Conservation (phyloP, 352 stramenopile species). For the Globisporangium nunn region DNA sequence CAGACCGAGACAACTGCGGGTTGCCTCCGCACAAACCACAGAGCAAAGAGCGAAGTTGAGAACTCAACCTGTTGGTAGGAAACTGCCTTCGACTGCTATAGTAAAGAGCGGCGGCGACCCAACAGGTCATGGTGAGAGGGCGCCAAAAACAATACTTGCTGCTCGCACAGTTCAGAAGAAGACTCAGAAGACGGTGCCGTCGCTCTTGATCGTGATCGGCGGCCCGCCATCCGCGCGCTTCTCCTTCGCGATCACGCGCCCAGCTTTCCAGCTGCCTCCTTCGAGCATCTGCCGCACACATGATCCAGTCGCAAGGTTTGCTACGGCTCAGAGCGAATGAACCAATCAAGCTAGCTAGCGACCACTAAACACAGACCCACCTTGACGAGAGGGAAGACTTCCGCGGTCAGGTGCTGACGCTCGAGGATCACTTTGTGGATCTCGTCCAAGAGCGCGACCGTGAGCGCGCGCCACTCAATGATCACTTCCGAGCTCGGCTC, state of each 20-base stretch:
- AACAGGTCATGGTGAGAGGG: no score
- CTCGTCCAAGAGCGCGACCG: slow-evolving; percentile 74
- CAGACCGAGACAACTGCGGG: no score
- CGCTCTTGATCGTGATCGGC: slow-evolving; percentile 82
- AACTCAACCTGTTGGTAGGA: no score
- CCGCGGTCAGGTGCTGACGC: slow-evolving; percentile 55
- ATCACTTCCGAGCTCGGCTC: slow-evolving; percentile 70
- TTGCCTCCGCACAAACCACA: no score
- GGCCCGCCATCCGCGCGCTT: slow-evolving; percentile 60
- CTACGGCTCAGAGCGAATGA: no score
- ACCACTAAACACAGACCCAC: slow-evolving; percentile 15
- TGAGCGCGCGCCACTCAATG: slow-evolving; percentile 82
- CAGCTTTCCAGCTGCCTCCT: slow-evolving; percentile 82
- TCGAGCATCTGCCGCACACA: slow-evolving; percentile 57
- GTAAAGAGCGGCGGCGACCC: no score
- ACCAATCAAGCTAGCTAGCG: no score
- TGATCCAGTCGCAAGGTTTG: no score
- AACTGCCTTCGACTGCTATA: no score
- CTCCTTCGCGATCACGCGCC: slow-evolving; percentile 72
- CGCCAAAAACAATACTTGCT: no score
- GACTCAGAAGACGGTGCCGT: slow-evolving; percentile 78
- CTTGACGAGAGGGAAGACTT: slow-evolving; percentile 82
- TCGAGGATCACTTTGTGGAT: slow-evolving; percentile 59
- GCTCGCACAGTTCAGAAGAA: no score
- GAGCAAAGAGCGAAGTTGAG: no score